These are phyloP conservation scores for Microcos paniculata DNA, from an alignment of 345 rosid species.

Conservation along the genomic window DNA sequence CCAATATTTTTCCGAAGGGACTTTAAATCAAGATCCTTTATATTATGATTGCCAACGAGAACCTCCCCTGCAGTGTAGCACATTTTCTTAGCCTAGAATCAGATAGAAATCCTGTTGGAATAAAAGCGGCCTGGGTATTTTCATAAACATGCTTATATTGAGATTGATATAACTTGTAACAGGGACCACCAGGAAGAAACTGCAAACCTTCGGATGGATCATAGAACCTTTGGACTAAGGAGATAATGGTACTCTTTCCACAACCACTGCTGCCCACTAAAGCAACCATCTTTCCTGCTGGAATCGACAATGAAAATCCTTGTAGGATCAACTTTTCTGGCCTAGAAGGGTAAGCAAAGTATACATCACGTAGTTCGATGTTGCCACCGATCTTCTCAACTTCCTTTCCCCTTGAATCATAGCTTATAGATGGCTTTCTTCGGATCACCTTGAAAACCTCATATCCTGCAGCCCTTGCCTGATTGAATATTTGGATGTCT, in stretches of 20 bases:
- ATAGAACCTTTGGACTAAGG: conserved; percentile 59
- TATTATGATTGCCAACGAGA: conserved; percentile 48
- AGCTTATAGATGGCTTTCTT: conserved; percentile 42
- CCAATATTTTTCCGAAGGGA: conserved; percentile 51
- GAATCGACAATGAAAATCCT: conserved; percentile 56
- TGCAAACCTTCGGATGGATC: conserved; percentile 50
- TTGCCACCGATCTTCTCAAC: conserved; percentile 38
- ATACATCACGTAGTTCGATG: conserved; percentile 38
- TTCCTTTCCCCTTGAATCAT: conserved; percentile 25
- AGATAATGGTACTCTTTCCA: conserved; percentile 62
- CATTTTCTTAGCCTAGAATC: background rate
- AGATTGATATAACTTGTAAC: background rate
- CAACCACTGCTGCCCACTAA: conserved; percentile 67
- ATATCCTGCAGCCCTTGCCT: conserved; percentile 64
- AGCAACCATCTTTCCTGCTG: conserved; percentile 57
- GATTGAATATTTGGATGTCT: conserved; percentile 64
- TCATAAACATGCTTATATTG: background rate
- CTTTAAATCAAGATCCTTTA: conserved; percentile 52
- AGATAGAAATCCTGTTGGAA: background rate
- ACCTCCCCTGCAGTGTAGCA: conserved; percentile 38
- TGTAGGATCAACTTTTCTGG: conserved; percentile 43
- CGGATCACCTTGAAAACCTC: conserved; percentile 52
- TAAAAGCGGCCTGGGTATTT: background rate
- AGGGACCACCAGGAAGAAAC: background rate
- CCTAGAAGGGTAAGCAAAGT: conserved; percentile 61